Percentiles rank a stretch among this genome's conserved stretches.
phyloP scores from a whole-genome alignment of 768 basidiomycete species.

The Coprinopsis marcescibilis region DNA sequence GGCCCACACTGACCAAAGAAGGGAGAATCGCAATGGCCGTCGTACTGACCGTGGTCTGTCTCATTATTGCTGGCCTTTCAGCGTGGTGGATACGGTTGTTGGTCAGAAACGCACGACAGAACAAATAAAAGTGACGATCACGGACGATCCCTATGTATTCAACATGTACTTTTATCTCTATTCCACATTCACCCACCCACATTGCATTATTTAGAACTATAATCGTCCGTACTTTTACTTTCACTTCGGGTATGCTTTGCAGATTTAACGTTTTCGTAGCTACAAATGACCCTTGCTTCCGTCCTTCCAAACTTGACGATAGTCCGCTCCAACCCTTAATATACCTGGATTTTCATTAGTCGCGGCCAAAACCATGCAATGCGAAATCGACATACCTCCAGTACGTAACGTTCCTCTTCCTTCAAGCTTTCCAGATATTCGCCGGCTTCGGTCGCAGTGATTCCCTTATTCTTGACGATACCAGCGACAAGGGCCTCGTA shows the following conservation, averaged over 20 bases:
- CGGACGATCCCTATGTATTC: not conserved
- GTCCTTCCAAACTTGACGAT: too few relatives aligned
- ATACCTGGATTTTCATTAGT: constrained; percentile 7
- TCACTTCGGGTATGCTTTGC: too few relatives aligned
- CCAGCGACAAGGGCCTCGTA: constrained; percentile 88
- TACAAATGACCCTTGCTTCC: too few relatives aligned
- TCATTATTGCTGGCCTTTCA: constrained; percentile 46
- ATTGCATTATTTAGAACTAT: too few relatives aligned
- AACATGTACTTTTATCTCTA: too few relatives aligned
- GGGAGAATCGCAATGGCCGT: constrained; percentile 69
- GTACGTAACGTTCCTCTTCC: constrained; percentile 95
- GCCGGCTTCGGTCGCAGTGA: constrained; percentile 61
- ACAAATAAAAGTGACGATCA: not conserved
- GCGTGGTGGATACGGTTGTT: constrained; percentile 32
- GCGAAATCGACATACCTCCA: constrained; percentile 58
- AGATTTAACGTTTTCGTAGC: too few relatives aligned
- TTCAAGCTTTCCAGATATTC: constrained; percentile 84
- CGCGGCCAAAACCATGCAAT: not conserved
- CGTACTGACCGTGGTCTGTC: constrained; percentile 55
- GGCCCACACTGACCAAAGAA: constrained; percentile 48
- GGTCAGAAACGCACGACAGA: constrained; percentile 11
- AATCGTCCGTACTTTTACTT: too few relatives aligned
- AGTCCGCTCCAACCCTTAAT: constrained; percentile 2
- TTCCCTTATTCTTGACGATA: constrained; percentile 64
- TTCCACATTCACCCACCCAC: too few relatives aligned